A percentile compares a stretch with the other conserved stretches of the same genome.
Evolutionary conservation across 192 early-diverging fungal genomes (phyloP).

Genomic region (Chytriomyces sp.): DNA sequence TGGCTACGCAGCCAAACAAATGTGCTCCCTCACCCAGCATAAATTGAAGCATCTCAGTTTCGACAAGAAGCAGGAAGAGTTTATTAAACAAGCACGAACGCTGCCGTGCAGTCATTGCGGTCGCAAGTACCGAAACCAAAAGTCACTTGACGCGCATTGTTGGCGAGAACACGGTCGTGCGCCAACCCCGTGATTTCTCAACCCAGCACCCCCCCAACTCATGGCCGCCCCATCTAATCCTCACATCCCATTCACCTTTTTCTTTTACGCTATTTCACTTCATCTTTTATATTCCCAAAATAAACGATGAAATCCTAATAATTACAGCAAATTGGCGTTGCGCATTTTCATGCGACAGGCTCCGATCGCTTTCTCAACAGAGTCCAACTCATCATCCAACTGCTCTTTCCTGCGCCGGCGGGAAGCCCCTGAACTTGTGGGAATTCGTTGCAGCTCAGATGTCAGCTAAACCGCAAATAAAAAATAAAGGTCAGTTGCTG

Average conservation of each 20-base stretch:
- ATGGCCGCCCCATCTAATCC: too few relatives aligned
- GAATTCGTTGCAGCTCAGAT: slow-evolving; percentile 25
- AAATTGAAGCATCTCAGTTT: background rate
- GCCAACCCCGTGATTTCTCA: background rate
- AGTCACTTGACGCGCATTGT: slow-evolving; percentile 10
- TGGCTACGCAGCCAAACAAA: background rate
- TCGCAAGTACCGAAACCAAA: slow-evolving; percentile 1
- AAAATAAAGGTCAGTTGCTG: background rate
- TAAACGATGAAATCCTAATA: background rate
- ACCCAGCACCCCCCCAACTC: too few relatives aligned
- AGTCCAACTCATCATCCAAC: slow-evolving; percentile 32
- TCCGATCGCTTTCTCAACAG: slow-evolving; percentile 29
- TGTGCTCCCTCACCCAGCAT: background rate
- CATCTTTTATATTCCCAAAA: too few relatives aligned
- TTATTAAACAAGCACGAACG: background rate
- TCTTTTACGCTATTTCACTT: too few relatives aligned
- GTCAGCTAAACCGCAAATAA: background rate
- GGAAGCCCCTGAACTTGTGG: background rate
- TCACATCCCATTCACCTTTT: too few relatives aligned
- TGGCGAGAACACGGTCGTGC: background rate
- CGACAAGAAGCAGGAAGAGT: background rate
- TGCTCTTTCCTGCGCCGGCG: slow-evolving; percentile 19
- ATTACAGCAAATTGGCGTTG: slow-evolving; percentile 15
- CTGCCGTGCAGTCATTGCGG: slow-evolving; percentile 7
- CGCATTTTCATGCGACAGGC: slow-evolving; percentile 25